phyloP scores from a whole-genome alignment of 768 basidiomycete species.

The Favolaschia claudopus region DNA sequence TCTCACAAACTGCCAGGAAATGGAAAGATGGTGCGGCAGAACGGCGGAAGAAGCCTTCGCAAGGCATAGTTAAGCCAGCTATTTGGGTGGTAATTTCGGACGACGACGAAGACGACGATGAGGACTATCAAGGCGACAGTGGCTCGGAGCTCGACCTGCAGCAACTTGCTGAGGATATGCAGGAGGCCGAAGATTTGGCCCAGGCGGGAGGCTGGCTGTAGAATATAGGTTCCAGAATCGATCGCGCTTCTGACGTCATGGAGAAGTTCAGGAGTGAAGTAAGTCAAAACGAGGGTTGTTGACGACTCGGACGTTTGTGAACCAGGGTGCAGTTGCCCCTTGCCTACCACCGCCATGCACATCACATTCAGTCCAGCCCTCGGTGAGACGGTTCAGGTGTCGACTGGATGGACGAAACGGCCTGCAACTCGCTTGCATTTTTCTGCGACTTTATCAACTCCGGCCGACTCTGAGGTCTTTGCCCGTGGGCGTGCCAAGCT shows the following conservation, averaged over 20 bases:
- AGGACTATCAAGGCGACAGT: slow-evolving; percentile 25
- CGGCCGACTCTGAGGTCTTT: slow-evolving; percentile 41
- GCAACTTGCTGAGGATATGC: no score
- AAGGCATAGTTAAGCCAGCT: no score
- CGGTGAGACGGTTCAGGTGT: slow-evolving; percentile 38
- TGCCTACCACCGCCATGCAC: slow-evolving; percentile 33
- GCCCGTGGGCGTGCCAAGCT: slow-evolving; percentile 39
- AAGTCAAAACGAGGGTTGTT: no score
- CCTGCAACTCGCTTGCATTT: slow-evolving; percentile 39
- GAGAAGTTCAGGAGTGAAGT: neutral
- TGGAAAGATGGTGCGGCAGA: slow-evolving; percentile 41
- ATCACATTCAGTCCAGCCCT: slow-evolving; percentile 50
- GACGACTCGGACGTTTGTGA: neutral
- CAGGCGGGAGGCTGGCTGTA: no score
- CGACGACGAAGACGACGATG: slow-evolving; percentile 24
- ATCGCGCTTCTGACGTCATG: no score
- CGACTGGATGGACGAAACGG: slow-evolving; percentile 4
- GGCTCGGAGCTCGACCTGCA: no score
- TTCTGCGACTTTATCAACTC: slow-evolving; percentile 39
- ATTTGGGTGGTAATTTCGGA: neutral
- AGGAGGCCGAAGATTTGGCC: no score
- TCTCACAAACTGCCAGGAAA: slow-evolving; percentile 38
- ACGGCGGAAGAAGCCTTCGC: slow-evolving; percentile 34
- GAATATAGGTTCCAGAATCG: no score
- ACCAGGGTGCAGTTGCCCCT: neutral